Base-by-base conservation (phyloP, 345 rosid species). In the Physaria fendleri region DNA sequence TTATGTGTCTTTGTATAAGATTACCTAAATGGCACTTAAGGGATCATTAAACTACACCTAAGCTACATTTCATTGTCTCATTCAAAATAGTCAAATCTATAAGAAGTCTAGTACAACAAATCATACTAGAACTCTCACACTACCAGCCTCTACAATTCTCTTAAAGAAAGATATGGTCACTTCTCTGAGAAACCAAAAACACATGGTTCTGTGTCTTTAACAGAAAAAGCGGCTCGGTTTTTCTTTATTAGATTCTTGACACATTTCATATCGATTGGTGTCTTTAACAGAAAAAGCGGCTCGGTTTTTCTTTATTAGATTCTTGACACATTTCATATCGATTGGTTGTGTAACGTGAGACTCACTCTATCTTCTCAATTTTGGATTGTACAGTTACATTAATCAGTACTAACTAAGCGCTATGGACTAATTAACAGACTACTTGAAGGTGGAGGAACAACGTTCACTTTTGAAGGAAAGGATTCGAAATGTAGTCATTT, bases 401-500 rank as follows among this genome's bases (percentile, higher is more conserved):
- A n/a, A n/a, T n/a, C n/a, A n/a, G n/a, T n/a, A n/a, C n/a, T n/a
- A n/a, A n/a, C n/a, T n/a, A n/a, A n/a, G n/a, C n/a, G n/a, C n/a
- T n/a, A n/a, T n/a, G n/a, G n/a, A n/a, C n/a, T n/a, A n/a, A n/a
- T n/a, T n/a, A n/a, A n/a, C 9, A 44, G 50, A 1, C 22, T 91
- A 44, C 12, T 78, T 67, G 95, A 91, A 81, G 87, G 83, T 63
- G 96, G 95, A 46, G 95, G 85, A 58, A 75, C 87, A 18, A 68
- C 74, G 43, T 81, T 73, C 53, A 73, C 78, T 3, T 91, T 84
- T 23, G 75, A 79, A 32, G 93, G 88, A 64, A 51, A 76, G 3
- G 35, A 37, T n/a, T 56, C 64, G 39, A 75, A 56, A 18, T 82
- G 80, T n/a, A n/a, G n/a, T 68, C 53, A 34, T 17, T 63, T 75